Conservation (phyloP, 2,329 filamentous ascomycete genomes). For the Juglanconis juglandina region DNA sequence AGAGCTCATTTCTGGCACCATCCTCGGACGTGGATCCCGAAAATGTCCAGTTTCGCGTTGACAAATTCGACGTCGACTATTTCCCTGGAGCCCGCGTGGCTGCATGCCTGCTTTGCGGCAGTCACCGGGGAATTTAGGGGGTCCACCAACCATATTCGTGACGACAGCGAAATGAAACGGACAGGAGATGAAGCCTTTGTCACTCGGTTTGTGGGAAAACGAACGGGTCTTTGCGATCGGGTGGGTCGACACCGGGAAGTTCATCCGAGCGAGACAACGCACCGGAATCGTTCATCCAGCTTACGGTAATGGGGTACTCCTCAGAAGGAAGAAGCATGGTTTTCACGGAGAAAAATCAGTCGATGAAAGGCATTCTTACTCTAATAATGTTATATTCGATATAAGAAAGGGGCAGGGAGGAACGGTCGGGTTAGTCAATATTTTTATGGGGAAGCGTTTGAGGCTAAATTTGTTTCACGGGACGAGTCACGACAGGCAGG, state of each 20-base stretch:
- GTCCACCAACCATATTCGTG: conserved; percentile 7
- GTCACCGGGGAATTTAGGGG: neutral
- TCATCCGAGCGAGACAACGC: neutral
- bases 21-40: neutral
- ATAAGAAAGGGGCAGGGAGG: neutral
- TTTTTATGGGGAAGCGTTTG: neutral
- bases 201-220: neutral
- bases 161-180: conserved; percentile 9
- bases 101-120: neutral
- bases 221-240: neutral
- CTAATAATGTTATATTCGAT: neutral
- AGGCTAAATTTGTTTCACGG: neutral
- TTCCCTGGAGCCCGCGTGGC: neutral
- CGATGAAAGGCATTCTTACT: neutral
- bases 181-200: neutral
- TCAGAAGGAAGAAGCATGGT: too few species aligned
- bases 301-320: too few species aligned
- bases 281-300: too few species aligned
- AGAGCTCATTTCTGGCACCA: neutral
- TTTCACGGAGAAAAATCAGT: neutral
- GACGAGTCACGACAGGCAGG: neutral
- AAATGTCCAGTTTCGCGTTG: neutral
- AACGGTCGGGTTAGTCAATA: neutral
- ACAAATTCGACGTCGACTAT: too few species aligned
- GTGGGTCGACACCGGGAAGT: neutral